Evolutionary conservation across 2,329 filamentous ascomycete genomes (phyloP).

Genomic region (Penicillium sp.): DNA sequence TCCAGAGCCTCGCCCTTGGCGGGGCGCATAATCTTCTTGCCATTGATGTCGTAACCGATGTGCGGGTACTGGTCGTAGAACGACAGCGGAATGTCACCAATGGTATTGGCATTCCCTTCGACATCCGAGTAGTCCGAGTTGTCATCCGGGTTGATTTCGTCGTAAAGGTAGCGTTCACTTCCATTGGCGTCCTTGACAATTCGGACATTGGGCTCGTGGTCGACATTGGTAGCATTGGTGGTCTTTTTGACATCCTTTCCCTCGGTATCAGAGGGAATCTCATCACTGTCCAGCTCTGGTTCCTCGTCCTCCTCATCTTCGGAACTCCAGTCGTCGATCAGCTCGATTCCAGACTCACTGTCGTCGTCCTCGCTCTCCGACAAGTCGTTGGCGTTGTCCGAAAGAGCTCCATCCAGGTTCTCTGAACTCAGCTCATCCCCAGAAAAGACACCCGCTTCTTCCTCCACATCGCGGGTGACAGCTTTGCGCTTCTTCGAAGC

Average conservation of each 20-base stretch:
- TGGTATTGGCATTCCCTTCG: constrained; percentile 76
- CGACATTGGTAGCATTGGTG: constrained; percentile 18
- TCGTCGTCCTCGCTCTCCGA: constrained; percentile 36
- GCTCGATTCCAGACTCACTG: constrained; percentile 49
- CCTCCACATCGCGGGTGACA: constrained; percentile 51
- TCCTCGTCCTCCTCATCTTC: constrained; percentile 49
- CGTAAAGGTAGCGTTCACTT: constrained; percentile 82
- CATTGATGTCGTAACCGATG: constrained; percentile 98
- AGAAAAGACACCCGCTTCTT: constrained; percentile 49
- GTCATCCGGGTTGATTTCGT: constrained; percentile 89
- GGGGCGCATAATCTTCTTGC: constrained; percentile 94
- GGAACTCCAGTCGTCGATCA: constrained; percentile 52
- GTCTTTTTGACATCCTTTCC: constrained; percentile 39
- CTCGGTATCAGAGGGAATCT: constrained; percentile 47
- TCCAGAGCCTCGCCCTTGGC: constrained; percentile 91
- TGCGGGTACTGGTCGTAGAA: constrained; percentile 98
- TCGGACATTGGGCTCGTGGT: constrained; percentile 50
- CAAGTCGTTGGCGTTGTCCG: constrained; percentile 41
- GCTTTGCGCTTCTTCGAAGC: constrained; percentile 62
- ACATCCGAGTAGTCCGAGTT: constrained; percentile 93
- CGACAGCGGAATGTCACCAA: constrained; percentile 86
- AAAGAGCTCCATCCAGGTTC: constrained; percentile 42
- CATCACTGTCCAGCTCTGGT: constrained; percentile 49
- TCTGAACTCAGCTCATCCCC: constrained; percentile 56
- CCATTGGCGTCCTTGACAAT: constrained; percentile 81